Base-by-base conservation (phyloP, 768 basidiomycete species). In the Butyriboletus loyo region DNA sequence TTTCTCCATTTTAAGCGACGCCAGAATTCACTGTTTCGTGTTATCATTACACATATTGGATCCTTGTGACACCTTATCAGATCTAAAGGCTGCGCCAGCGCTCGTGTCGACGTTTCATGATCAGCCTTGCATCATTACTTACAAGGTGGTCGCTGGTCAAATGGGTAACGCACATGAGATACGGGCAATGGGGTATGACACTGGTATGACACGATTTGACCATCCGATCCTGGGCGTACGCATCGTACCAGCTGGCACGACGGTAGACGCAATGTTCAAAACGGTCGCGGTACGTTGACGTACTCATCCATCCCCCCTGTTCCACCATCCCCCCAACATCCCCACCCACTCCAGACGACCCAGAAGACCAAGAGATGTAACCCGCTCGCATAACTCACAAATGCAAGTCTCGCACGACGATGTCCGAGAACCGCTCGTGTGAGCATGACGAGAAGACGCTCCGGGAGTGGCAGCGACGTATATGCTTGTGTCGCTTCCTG, bases 401-500 rank as follows among this genome's bases (percentile, higher is more conserved):
- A 98, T 38, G 89, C 81, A 19, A 86, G 87, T 62, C 97, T 78
- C n/a, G 93, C 86, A 15, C 92, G 82, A 27, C 94, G 87, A 65
- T 92, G 94, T 37, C 92, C 89, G 25, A 98, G 81, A 47, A 98
- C 86, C 11, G 85, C 78, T 45, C 89, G 84, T 0, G 97, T 96
- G 15, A 98, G 75, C 22, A 82, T 77, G 48, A 98, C 85, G 1
- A 97, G 86, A 17, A 86, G 86, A 21, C 94, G 82, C 70, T 99
- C 97, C 10, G 97, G 76, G 2, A 92, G 90, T 65, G 98, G 96
- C 38, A 98, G 78, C 25, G 86, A 87, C 60, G 92, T 85, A 49
- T 96, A 93, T 1, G 92, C 96, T 51, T 94, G 76, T n/a, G 89
- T 88, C 28, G 93, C 92, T 75, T 98, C 97, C 96, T 98, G 66